Conservation (phyloP, 352 stramenopile species). For the Globisporangium radiosum region DNA sequence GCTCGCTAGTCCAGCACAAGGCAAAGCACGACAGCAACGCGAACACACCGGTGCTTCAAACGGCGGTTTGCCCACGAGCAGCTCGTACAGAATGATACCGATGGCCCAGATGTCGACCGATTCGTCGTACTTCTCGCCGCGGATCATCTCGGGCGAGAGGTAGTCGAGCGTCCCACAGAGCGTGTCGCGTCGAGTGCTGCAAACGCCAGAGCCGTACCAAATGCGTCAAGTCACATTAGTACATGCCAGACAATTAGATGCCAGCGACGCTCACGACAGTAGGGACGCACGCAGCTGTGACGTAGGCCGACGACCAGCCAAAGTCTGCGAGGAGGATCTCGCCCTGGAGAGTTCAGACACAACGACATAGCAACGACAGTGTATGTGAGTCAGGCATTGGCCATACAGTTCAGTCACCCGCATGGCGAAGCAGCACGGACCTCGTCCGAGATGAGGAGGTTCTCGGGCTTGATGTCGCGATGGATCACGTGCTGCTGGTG, state of each 20-base stretch:
- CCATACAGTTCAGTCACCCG: too few relatives aligned
- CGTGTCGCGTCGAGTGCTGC: conserved; percentile 90
- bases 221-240: too few relatives aligned
- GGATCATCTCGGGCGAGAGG: conserved; percentile 99
- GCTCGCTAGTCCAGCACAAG: not conserved
- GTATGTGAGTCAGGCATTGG: too few relatives aligned
- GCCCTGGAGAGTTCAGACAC: conserved; percentile 22
- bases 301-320: conserved; percentile 94
- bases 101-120: conserved; percentile 99
- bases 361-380: too few relatives aligned
- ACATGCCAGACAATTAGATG: too few relatives aligned
- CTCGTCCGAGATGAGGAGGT: conserved; percentile 83
- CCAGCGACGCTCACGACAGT: too few relatives aligned
- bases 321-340: conserved; percentile 99
- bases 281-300: conserved; percentile 52
- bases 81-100: conserved; percentile 98
- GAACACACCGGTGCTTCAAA: conserved; percentile 92
- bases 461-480: conserved; percentile 95
- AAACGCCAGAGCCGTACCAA: not conserved
- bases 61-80: conserved; percentile 94
- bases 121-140: conserved; percentile 96
- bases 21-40: not conserved
- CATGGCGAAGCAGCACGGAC: conserved; percentile 13
- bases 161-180: conserved; percentile 99
- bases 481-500: conserved; percentile 87